phyloP scores from a whole-genome alignment of 176 grass and related monocot species.

The Pharus latifolius region DNA sequence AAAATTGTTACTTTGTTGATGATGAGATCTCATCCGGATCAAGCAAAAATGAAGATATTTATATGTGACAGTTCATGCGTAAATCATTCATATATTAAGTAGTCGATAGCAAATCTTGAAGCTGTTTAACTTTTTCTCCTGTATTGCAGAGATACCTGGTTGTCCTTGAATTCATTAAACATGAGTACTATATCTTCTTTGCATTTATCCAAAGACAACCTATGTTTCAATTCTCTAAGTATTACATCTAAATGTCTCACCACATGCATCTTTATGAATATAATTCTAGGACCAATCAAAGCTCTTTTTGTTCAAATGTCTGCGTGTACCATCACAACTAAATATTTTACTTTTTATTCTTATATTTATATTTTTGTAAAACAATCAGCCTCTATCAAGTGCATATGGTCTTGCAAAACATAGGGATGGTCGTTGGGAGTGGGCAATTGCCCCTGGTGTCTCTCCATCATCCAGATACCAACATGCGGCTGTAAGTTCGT shows the following conservation, averaged over 20 bases:
- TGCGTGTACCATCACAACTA: no score
- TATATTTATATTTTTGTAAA: slow-evolving; percentile 4
- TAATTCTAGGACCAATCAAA: neutral
- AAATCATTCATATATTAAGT: neutral
- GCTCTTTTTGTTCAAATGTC: neutral
- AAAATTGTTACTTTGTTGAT: neutral
- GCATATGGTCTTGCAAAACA: slow-evolving; percentile 99
- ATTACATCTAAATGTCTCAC: neutral
- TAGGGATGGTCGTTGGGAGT: slow-evolving; percentile 98
- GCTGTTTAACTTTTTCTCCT: neutral
- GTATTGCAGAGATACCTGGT: slow-evolving; percentile 1
- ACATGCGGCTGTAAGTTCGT: slow-evolving; percentile 85
- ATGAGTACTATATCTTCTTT: neutral
- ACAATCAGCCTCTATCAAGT: slow-evolving; percentile 72
- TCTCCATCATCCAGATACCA: slow-evolving; percentile 99
- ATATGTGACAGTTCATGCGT: neutral
- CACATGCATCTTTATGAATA: no score
- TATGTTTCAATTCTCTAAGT: neutral
- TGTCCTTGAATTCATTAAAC: neutral
- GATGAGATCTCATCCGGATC: neutral
- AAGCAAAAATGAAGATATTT: neutral
- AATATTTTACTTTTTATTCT: neutral
- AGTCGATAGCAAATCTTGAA: neutral
- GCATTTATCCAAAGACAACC: neutral
- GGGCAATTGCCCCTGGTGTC: slow-evolving; percentile 99